A percentile compares a stretch with the other conserved stretches of the same genome.
Evolutionary conservation across 768 basidiomycete species (phyloP).

Genomic region (Boletellus emodensis): DNA sequence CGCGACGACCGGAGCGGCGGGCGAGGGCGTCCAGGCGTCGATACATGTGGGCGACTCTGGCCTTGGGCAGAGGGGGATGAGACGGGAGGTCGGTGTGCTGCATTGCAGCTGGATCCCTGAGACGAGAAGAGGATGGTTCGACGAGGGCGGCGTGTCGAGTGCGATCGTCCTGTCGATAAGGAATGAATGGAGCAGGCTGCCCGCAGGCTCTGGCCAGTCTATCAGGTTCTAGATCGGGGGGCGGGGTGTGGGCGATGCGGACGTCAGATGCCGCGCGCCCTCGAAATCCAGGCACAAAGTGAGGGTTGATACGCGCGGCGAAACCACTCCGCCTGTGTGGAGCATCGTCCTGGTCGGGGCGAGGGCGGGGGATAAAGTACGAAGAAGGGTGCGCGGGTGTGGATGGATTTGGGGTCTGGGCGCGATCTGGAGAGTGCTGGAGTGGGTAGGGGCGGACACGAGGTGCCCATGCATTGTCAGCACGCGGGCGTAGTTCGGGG

Average conservation of each 20-base stretch:
- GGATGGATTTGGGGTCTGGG: neutral
- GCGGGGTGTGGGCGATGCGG: conserved; percentile 18
- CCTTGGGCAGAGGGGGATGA: conserved; percentile 16
- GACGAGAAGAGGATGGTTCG: neutral
- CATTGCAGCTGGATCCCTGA: neutral
- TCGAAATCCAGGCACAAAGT: conserved; percentile 11
- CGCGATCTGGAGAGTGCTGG: conserved; percentile 7
- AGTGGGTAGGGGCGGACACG: conserved; percentile 15
- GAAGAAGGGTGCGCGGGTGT: conserved; percentile 7
- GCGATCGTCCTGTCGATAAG: conserved; percentile 10
- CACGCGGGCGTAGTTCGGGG: conserved; percentile 19
- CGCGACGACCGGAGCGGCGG: conserved; percentile 19
- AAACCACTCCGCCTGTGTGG: conserved; percentile 14
- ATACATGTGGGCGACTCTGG: conserved; percentile 20
- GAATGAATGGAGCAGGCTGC: conserved; percentile 5
- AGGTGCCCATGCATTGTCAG: conserved; percentile 22
- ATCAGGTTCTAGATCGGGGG: conserved; percentile 28
- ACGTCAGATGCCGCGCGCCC: conserved; percentile 23
- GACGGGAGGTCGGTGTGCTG: neutral
- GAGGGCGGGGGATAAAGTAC: conserved; percentile 9
- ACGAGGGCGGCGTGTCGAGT: neutral
- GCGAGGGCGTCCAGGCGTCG: conserved; percentile 24
- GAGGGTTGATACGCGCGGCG: conserved; percentile 7
- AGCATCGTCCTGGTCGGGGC: conserved; percentile 8
- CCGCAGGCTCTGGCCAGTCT: conserved; percentile 30